Base-by-base conservation (phyloP, 148 eudicot genomes). In the Cornus florida region DNA sequence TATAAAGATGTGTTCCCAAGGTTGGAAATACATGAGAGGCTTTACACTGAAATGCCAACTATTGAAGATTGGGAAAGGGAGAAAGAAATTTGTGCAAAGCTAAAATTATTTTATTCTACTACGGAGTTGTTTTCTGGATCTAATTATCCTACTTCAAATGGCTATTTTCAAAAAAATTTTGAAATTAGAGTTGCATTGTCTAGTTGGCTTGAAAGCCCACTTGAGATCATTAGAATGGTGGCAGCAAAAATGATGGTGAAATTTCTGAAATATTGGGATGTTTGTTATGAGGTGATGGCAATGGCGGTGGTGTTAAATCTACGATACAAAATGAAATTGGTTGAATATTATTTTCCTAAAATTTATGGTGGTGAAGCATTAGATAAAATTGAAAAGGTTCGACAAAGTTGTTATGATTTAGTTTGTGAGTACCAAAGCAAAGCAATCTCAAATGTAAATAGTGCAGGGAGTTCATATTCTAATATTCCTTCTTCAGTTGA, bases 51-150 rank as follows among this genome's bases (percentile, higher is more conserved):
- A n/a, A n/a, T n/a, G n/a, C n/a, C n/a, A n/a, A n/a, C n/a, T n/a
- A n/a, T n/a, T 13, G 60, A 71, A 0, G 78, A 84, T n/a, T 84
- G 81, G 81, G 77, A 68, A 9, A 69, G 73, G 5, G 78, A 43
- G 5, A 6, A 0, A 57, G 65, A 73, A n/a, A n/a, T n/a, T n/a
- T n/a, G n/a, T n/a, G n/a, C n/a, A n/a, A n/a, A n/a, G n/a, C n/a
- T n/a, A n/a, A 24, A 67, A 28, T 57, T 69, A 6, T 78, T 78
- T 67, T 69, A 81, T 7, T 67, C 57, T 19, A 72, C 35, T 9
- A 78, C 75, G 22, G 80, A 76, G 71, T 12, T 70, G 28, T 28
- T 80, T 80, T 73, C 65, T 16, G 59, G 28, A 0, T 72, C 11
- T 8, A 31, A 43, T 3, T 73, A 56, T 57, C 77, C 50, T 4